phyloP scores from a whole-genome alignment of 352 stramenopile genomes.

The Phytophthora ohioensis region DNA sequence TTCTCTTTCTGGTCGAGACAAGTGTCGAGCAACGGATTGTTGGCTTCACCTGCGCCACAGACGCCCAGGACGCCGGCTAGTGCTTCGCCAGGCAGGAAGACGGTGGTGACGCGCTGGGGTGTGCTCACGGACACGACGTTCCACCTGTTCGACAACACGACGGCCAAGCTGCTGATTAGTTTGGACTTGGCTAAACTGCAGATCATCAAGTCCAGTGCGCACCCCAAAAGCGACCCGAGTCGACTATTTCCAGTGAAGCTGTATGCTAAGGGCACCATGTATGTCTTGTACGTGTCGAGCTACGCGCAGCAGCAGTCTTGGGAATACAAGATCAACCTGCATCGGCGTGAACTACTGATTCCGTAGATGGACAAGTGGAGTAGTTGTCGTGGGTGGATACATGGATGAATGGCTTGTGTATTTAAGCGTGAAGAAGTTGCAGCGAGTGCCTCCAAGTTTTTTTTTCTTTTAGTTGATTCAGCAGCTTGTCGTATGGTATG shows the following conservation, averaged over 20 bases:
- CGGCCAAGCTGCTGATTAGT: conserved; percentile 71
- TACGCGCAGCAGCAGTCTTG: conserved; percentile 82
- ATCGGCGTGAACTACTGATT: conserved; percentile 78
- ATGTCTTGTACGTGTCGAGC: conserved; percentile 80
- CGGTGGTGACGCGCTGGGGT: conserved; percentile 75
- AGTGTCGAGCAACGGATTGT: conserved; percentile 44
- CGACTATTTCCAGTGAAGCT: conserved; percentile 77
- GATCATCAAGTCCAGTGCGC: conserved; percentile 63
- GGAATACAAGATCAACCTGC: conserved; percentile 84
- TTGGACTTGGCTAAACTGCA: conserved; percentile 85
- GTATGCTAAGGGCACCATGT: conserved; percentile 72
- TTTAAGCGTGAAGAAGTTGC: conserved; percentile 27
- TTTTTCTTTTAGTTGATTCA: too few species aligned
- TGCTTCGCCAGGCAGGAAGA: conserved; percentile 57
- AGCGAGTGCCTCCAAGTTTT: background rate
- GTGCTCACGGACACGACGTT: conserved; percentile 85
- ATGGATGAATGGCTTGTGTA: conserved; percentile 23
- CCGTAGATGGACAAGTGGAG: conserved; percentile 39
- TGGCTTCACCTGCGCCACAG: conserved; percentile 50
- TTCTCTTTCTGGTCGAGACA: conserved; percentile 78
- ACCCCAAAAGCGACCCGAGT: conserved; percentile 61
- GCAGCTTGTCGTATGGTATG: too few species aligned
- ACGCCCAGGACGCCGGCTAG: conserved; percentile 54
- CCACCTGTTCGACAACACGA: conserved; percentile 82
- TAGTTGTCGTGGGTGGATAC: conserved; percentile 3